Evolutionary conservation across 202 grass and related monocot genomes (phyloP), one percentile per base, ranked within the genome.

Genomic region (Alloteropsis angusta): DNA sequence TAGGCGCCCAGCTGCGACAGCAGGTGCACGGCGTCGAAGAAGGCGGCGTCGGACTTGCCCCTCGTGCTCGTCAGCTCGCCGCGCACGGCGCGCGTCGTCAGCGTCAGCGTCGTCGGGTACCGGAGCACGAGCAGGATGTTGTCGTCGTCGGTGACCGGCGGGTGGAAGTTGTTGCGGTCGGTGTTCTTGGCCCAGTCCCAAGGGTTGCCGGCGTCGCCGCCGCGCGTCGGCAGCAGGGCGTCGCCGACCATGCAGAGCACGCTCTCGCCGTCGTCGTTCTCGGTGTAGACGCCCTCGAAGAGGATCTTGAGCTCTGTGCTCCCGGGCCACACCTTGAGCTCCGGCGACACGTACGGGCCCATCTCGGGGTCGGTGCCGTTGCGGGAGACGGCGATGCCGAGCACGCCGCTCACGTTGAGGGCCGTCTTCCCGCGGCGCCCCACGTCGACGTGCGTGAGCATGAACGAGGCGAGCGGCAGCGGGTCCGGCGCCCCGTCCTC

Each of bases 261-360:
- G 60, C 63, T 18, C 78, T 92, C 91, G 6, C 65, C 90, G 66
- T 67, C 80, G 13, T n/a, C 75, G 77, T 65, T 85, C 78, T 97
- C 89, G 16, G 87, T 83, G 78, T 97, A 97, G 6, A 97, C 77
- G 8, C 94, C 94, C 87, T 97, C 87, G 58, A 97, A 87, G 66
- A 87, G 74, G 7, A 97, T 81, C 71, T 87, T 92, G 4, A 92
- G 49, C 84, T 97, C 89, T 7, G 89, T 87, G 76, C 60, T 87
- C 34, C 94, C 87, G 0, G 91, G 87, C 89, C 85, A 92, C 65
- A 92, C 77, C 74, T 80, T 87, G 79, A 94, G 38, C 74, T 94
- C 94, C 4, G 94, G 85, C 56, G 86, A 90, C 38, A 86, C 70
- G 60, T 85, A 88, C 35, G 9, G 74, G 0, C 77, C 85, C 85